Percentiles rank a stretch among this genome's conserved stretches.
Evolutionary conservation across 768 basidiomycete genomes (phyloP).

Genomic region (Pisolithus microcarpus): DNA sequence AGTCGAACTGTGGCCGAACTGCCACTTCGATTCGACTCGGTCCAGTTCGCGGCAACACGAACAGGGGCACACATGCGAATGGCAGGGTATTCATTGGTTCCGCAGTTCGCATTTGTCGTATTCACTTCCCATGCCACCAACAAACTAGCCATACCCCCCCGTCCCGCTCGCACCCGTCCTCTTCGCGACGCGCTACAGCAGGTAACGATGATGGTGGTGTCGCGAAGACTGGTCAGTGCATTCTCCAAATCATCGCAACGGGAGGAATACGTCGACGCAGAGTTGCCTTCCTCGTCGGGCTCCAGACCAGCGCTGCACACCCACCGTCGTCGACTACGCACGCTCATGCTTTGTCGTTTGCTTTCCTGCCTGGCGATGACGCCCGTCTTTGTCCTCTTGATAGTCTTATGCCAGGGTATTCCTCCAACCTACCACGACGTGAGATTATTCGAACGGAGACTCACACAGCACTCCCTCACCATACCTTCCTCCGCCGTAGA

Average conservation of each 20-base stretch:
- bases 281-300: not conserved
- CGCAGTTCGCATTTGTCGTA: no score
- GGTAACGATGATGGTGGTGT: not conserved
- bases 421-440: slow-evolving; percentile 35
- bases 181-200: slow-evolving; percentile 1
- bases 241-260: not conserved
- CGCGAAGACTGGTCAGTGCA: slow-evolving; percentile 1
- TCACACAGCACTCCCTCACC: slow-evolving; percentile 33
- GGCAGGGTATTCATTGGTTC: no score
- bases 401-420: slow-evolving; percentile 30
- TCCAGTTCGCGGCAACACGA: no score
- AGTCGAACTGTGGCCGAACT: no score
- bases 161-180: not conserved
- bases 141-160: not conserved
- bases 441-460: slow-evolving; percentile 26
- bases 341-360: slow-evolving; percentile 23
- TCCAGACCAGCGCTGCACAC: not conserved
- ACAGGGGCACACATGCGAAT: no score
- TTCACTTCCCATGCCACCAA: not conserved
- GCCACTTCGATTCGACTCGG: no score
- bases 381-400: slow-evolving; percentile 20
- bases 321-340: slow-evolving; percentile 6
- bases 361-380: slow-evolving; percentile 15
- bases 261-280: slow-evolving; percentile 8
- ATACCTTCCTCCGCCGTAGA: slow-evolving; percentile 2